phyloP scores from a whole-genome alignment of 2,329 filamentous ascomycete genomes.

The Penicillium occitanis region DNA sequence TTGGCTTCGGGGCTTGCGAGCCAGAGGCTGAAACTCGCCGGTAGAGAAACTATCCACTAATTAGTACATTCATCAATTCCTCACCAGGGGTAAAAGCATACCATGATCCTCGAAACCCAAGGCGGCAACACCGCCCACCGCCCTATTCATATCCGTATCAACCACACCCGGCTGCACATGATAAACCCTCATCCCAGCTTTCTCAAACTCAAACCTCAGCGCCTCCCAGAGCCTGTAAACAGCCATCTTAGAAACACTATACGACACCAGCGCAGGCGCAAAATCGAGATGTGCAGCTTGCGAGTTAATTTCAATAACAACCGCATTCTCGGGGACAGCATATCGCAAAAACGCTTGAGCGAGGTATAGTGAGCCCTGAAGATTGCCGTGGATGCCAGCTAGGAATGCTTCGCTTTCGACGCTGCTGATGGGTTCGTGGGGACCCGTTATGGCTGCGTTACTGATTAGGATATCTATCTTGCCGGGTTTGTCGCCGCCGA shows the following conservation, averaged over 20 bases:
- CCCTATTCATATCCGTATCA: constrained; percentile 27
- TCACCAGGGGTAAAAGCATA: constrained; percentile 13
- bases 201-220: constrained; percentile 20
- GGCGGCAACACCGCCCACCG: constrained; percentile 23
- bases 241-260: constrained; percentile 33
- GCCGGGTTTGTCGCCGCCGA: constrained; percentile 4
- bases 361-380: constrained; percentile 13
- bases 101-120: constrained; percentile 25
- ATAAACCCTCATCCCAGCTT: constrained; percentile 33
- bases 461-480: constrained; percentile 45
- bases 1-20: constrained; percentile 38
- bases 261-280: constrained; percentile 26
- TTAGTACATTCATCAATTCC: neutral
- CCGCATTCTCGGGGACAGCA: constrained; percentile 31
- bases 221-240: constrained; percentile 34
- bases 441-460: constrained; percentile 38
- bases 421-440: constrained; percentile 29
- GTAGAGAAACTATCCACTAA: constrained; percentile 25
- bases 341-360: constrained; percentile 33
- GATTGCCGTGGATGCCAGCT: neutral
- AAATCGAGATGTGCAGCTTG: constrained; percentile 37
- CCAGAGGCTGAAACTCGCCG: constrained; percentile 39
- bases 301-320: constrained; percentile 39
- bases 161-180: constrained; percentile 35
- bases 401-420: constrained; percentile 36